Evolutionary conservation across 2,329 filamentous ascomycete species (phyloP).

Genomic region (Cladosporium colombiae): DNA sequence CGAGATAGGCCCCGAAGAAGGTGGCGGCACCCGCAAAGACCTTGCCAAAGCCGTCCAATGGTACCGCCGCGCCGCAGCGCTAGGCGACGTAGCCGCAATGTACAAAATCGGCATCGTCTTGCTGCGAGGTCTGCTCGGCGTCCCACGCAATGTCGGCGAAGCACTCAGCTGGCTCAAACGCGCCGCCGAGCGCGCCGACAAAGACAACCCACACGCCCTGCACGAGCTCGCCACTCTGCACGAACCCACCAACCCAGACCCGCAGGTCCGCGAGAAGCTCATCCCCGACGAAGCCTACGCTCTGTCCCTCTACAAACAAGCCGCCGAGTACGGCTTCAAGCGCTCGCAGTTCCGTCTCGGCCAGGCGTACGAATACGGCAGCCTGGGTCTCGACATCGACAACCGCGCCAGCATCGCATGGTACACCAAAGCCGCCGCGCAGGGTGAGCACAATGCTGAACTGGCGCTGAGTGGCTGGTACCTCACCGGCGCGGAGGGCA

Average conservation of each 20-base stretch:
- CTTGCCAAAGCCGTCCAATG: slow-evolving; percentile 94
- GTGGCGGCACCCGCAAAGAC: slow-evolving; percentile 87
- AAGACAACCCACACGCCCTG: slow-evolving; percentile 89
- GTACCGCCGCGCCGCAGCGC: slow-evolving; percentile 89
- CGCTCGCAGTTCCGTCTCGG: slow-evolving; percentile 91
- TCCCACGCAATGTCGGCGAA: slow-evolving; percentile 78
- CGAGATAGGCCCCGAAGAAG: slow-evolving; percentile 91
- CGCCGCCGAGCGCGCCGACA: slow-evolving; percentile 82
- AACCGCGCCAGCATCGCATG: slow-evolving; percentile 83
- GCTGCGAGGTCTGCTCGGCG: slow-evolving; percentile 89
- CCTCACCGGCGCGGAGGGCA: slow-evolving; percentile 82
- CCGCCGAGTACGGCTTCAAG: slow-evolving; percentile 88
- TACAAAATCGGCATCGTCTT: slow-evolving; percentile 98
- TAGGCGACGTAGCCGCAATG: slow-evolving; percentile 92
- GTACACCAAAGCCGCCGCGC: slow-evolving; percentile 88
- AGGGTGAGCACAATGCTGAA: slow-evolving; percentile 93
- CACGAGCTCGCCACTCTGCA: slow-evolving; percentile 76
- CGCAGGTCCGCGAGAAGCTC: slow-evolving; percentile 65
- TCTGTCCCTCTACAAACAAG: slow-evolving; percentile 77
- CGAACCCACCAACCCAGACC: slow-evolving; percentile 60
- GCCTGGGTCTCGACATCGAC: slow-evolving; percentile 80
- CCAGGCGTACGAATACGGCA: slow-evolving; percentile 84
- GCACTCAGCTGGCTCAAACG: slow-evolving; percentile 91
- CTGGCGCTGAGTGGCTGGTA: slow-evolving; percentile 63
- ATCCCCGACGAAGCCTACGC: slow-evolving; percentile 81